Evolutionary conservation across 768 basidiomycete species (phyloP), one percentile per base, ranked within the genome.

Genomic region (Serendipita sp.): DNA sequence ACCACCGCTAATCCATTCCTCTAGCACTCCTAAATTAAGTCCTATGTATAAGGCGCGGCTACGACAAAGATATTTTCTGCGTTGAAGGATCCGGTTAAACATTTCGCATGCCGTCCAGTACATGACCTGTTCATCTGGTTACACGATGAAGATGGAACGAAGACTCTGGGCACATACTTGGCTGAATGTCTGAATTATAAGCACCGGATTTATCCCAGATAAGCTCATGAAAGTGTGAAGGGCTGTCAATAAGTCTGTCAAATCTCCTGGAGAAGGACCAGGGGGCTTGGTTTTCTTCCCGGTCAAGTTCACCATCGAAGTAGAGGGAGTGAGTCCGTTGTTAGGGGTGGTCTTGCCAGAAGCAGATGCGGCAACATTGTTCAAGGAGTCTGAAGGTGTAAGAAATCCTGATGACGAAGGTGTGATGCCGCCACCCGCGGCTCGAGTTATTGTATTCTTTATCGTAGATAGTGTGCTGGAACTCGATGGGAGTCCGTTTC

Each of bases 41-140:
- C 84, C 81, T 68, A 98, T 90, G 72, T 95, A 94, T 65, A 89
- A 77, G 2, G 96, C 94, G 71, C 89, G 80, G 69, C 74, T 89
- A 83, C 95, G 84, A 75, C 96, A 97, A 2, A 98, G 77, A 71
- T 91, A 95, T 72, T 93, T 96, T 77, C 92, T 96, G 64, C 94
- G 84, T n/a, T 85, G 89, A 46, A 92, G 74, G 41, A 92, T 78
- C 45, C 90, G 84, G 71, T 92, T 92, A 75, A 92, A 91, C 46
- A 86, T 80, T 74, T 91, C 89, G 72, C 89, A 91, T 28, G 92
- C 86, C 64, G 92, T 87, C 96, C 96, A 99, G 72, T 94, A 97
- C 78, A 96, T 86, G n/a, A 96, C 84, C 74, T 99, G 95, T 1
- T 92, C 93, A 41, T 13, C 13, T 13, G 13, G 41, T 41, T 41